Percentiles rank a stretch among this genome's conserved stretches.
Evolutionary conservation across 2,329 filamentous ascomycete genomes (phyloP).

Genomic region (Penicillium palitans): DNA sequence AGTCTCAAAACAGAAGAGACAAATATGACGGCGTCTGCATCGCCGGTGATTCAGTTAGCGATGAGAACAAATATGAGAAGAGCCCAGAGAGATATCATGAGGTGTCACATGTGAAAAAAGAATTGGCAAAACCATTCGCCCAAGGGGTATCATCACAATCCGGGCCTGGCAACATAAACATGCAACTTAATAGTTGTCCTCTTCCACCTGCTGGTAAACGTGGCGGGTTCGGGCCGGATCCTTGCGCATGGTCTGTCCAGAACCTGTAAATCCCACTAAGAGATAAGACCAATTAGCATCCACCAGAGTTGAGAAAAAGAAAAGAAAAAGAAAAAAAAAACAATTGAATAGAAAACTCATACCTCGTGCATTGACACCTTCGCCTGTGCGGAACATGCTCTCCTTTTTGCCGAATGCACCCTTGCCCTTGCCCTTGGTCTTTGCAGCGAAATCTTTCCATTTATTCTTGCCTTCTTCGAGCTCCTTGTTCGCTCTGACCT

Average conservation of each 20-base stretch:
- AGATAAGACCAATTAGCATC: conserved; percentile 25
- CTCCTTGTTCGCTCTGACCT: conserved; percentile 86
- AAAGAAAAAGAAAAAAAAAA: not conserved
- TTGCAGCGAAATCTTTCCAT: conserved; percentile 90
- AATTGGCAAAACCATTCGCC: conserved; percentile 12
- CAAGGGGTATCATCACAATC: conserved; percentile 9
- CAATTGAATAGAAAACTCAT: conserved; percentile 14
- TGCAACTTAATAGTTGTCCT: conserved; percentile 54
- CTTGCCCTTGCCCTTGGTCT: conserved; percentile 70
- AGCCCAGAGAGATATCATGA: conserved; percentile 16
- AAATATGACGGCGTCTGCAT: conserved; percentile 28
- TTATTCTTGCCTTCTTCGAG: conserved; percentile 87
- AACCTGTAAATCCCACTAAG: conserved; percentile 91
- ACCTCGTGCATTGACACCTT: conserved; percentile 85
- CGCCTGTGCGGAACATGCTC: conserved; percentile 94
- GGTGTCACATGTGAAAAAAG: conserved; percentile 15
- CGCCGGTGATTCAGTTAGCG: conserved; percentile 31
- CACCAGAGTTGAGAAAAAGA: not conserved
- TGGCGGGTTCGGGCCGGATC: conserved; percentile 79
- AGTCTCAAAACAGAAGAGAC: conserved; percentile 20
- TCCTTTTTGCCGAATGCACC: conserved; percentile 75
- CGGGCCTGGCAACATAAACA: not conserved
- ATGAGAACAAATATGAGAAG: conserved; percentile 21
- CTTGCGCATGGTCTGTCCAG: conserved; percentile 93
- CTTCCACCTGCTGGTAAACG: conserved; percentile 76